Base-by-base conservation (phyloP, 2,329 filamentous ascomycete species). In the Trichocomaceae sp. region DNA sequence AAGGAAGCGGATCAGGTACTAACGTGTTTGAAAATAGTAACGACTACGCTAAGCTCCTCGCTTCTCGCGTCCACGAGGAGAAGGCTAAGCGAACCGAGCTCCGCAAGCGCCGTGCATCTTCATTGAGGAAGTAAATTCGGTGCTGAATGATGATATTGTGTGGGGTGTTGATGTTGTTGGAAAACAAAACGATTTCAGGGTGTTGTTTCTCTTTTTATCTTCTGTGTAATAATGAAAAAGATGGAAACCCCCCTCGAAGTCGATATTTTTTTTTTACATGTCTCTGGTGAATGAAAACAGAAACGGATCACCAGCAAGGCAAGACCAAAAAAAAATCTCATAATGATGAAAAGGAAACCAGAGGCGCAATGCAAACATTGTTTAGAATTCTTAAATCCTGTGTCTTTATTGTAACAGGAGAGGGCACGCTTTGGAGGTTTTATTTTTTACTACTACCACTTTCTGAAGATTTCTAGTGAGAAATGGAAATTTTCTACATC, bases 21-120 rank as follows among this genome's bases (percentile, higher is more conserved):
- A 46, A 45, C 33, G 20, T 35, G 9, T 5, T 29, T 2, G 15
- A 8, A 23, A 9, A 15, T 47, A 97, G 92, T 61, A 91, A 89
- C 81, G 93, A 99, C 81, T 99, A 99, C 79, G 86, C 91, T 69
- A 85, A 92, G 79, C 79, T 97, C 77, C 84, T 99, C 62, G 90
- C 93, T 81, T 95, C 93, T 88, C 93, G 93, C 81, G 89, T 97
- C 72, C 82, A 85, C 74, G 93, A 99, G 83, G 88, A 90, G 82
- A 96, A 96, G 85, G 82, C 87, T 74, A 86, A 87, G 79, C 92
- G 93, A 83, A 86, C 85, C 69, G 92, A 97, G 80, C 81, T 87
- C 77, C 89, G 90, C 82, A 97, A 97, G 90, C 86, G 93, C 76
- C 85, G 93, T 75, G 92, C 92, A 69, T 95, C 88, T 76, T 96